phyloP scores from a whole-genome alignment of 208 protist genomes.

The Crithidia brevicula region DNA sequence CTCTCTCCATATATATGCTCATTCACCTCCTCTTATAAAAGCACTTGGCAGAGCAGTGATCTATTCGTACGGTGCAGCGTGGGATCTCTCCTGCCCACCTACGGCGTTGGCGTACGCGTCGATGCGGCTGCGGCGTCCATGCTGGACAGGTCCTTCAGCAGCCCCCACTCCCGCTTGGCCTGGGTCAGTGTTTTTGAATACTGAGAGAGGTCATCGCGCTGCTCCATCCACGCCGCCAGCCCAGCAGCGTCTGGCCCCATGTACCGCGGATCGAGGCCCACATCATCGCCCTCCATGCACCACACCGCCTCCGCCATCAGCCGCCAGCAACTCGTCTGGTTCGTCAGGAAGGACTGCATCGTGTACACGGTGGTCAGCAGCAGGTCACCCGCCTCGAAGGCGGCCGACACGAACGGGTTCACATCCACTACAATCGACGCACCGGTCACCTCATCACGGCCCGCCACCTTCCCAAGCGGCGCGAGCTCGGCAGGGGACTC shows the following conservation, averaged over 20 bases:
- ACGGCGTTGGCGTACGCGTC: not conserved
- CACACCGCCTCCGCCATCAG: constrained; percentile 77
- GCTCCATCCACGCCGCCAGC: constrained; percentile 51
- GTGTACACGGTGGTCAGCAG: constrained; percentile 87
- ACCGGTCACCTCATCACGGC: constrained; percentile 62
- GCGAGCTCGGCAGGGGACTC: constrained; percentile 65
- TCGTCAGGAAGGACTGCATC: constrained; percentile 83
- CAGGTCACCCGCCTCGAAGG: constrained; percentile 79
- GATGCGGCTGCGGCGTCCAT: not conserved
- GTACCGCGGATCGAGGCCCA: constrained; percentile 84
- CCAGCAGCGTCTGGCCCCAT: constrained; percentile 55
- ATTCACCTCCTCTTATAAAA: too few species aligned
- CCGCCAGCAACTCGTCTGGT: constrained; percentile 73
- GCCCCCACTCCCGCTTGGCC: constrained; percentile 78
- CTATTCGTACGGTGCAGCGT: too few species aligned
- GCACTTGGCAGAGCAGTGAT: too few species aligned
- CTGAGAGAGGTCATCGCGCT: constrained; percentile 46
- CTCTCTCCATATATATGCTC: too few species aligned
- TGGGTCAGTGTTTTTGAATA: constrained; percentile 67
- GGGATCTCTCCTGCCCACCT: too few species aligned
- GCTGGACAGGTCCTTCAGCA: constrained; percentile 33
- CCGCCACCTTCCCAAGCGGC: constrained; percentile 67
- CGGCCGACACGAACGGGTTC: constrained; percentile 68
- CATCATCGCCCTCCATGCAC: constrained; percentile 88
- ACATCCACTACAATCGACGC: constrained; percentile 67